A percentile compares a stretch with the other conserved stretches of the same genome.
These are phyloP conservation scores for Spencermartinsiella europaea DNA, from an alignment of 805 yeast genomes.

Conservation along the genomic window DNA sequence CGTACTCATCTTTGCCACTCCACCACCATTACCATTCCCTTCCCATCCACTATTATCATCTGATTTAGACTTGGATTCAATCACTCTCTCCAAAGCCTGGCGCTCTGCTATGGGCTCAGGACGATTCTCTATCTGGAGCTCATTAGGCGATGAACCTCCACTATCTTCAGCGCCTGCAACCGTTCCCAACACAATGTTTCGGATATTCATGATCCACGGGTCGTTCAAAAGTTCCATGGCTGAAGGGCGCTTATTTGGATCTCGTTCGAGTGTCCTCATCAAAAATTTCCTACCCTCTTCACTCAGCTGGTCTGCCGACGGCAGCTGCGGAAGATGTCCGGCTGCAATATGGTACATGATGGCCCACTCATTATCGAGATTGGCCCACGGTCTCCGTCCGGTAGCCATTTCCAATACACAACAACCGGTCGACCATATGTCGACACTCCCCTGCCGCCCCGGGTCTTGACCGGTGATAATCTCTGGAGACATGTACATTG, in stretches of 20 bases:
- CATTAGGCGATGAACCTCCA: background rate
- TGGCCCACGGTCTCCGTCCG: conserved; percentile 95
- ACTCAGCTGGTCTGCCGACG: conserved; percentile 71
- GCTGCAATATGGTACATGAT: conserved; percentile 98
- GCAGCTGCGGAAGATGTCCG: conserved; percentile 84
- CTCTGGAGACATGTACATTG: conserved; percentile 99
- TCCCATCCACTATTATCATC: background rate
- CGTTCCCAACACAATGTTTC: conserved; percentile 15
- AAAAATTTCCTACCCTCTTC: conserved; percentile 67
- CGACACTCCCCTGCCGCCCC: conserved; percentile 62
- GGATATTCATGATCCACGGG: conserved; percentile 63
- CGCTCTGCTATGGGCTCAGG: background rate
- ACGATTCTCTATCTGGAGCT: background rate
- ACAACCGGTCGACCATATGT: conserved; percentile 97
- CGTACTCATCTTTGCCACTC: too few species aligned
- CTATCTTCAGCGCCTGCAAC: conserved; percentile 1
- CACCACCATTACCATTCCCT: background rate
- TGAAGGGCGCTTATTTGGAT: conserved; percentile 72
- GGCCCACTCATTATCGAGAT: conserved; percentile 95
- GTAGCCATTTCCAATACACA: conserved; percentile 96
- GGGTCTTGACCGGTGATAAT: conserved; percentile 71
- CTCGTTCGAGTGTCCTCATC: conserved; percentile 70
- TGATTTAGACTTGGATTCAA: background rate
- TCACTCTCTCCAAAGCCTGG: background rate
- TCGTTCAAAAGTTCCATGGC: conserved; percentile 85